Evolutionary conservation across 352 stramenopile species (phyloP), one percentile per base, ranked within the genome.

Genomic region (Salisapilia sapeloensis): DNA sequence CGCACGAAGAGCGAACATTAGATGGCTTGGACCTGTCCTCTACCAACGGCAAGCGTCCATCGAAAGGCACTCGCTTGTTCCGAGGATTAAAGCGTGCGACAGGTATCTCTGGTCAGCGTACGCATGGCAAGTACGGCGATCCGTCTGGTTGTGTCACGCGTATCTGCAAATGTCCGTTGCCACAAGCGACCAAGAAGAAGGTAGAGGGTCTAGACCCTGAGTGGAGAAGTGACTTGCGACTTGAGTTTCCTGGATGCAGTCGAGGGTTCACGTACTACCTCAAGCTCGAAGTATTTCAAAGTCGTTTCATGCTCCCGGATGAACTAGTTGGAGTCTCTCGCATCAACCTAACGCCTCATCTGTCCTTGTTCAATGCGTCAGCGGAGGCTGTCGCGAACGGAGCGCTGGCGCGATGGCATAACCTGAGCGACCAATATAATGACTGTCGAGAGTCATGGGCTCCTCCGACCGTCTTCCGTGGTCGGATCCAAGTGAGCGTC

Each of bases 351-450:
- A 83, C 62, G n/a, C 69, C 72, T n/a, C 67, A 87, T 37, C 33
- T 87, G 10, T 78, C 67, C 22, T 48, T 87, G 22, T 64, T 79
- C 26, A 75, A 75, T 33, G 72, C 60, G 11, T 89, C 72, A 21
- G 72, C 72, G 3, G 72, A 89, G 21, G 72, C 72, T 4, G 83
- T 83, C 24, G 72, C 72, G 2, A 89, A 83, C 19, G 72, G 72
- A 4, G 72, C 72, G 14, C 45, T 89, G 12, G 62, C 65, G 33
- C 58, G 72, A 14, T 89, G 72, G 72, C 67, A 86, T 30, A 89
- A 89, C 38, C 39, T 87, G n/a, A 84, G 72, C 36, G 72, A 87
- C 24, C 70, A 84, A 44, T 87, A 87, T 44, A 81, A 87, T 33
- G 72, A 87, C 39, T 87, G 72, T 39, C 74, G 75, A 18, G 72